These are phyloP conservation scores for Debaryomycetaceae sp. DNA, from an alignment of 1,139 yeast species.

Conservation along the genomic window DNA sequence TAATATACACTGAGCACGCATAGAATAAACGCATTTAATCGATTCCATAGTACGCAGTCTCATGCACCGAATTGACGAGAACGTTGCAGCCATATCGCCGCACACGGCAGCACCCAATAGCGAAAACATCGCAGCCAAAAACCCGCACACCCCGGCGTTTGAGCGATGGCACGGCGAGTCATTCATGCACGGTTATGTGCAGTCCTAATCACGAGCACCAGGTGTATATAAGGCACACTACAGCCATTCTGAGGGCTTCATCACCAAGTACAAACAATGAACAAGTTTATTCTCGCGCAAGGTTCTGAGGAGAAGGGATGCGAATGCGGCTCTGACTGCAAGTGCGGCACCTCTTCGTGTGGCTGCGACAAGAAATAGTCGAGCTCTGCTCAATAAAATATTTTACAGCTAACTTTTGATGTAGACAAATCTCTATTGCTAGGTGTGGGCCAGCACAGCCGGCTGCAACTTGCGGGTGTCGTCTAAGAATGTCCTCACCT, in stretches of 20 bases:
- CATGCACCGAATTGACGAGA: no score
- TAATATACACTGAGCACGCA: no score
- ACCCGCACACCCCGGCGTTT: neutral
- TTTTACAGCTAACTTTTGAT: neutral
- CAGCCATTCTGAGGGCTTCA: neutral
- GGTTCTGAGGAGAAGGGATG: slow-evolving; percentile 17
- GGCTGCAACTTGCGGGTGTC: slow-evolving; percentile 21
- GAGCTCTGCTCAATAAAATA: neutral
- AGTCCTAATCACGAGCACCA: neutral
- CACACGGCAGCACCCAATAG: no score
- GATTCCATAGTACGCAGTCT: no score
- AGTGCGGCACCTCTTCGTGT: slow-evolving; percentile 22
- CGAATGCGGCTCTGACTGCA: slow-evolving; percentile 22
- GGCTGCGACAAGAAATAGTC: slow-evolving; percentile 19
- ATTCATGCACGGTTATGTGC: neutral
- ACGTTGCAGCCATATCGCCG: no score
- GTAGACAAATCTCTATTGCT: no score
- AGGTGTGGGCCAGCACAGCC: no score
- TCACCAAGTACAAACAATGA: slow-evolving; percentile 2
- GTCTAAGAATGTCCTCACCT: slow-evolving; percentile 19
- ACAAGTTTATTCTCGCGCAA: slow-evolving; percentile 13
- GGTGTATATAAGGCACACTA: neutral
- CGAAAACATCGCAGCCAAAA: slow-evolving; percentile 1
- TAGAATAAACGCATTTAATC: no score
- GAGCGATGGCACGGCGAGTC: neutral